Evolutionary conservation across 2,329 filamentous ascomycete genomes (phyloP).

Genomic region (Elsinoe fawcettii): DNA sequence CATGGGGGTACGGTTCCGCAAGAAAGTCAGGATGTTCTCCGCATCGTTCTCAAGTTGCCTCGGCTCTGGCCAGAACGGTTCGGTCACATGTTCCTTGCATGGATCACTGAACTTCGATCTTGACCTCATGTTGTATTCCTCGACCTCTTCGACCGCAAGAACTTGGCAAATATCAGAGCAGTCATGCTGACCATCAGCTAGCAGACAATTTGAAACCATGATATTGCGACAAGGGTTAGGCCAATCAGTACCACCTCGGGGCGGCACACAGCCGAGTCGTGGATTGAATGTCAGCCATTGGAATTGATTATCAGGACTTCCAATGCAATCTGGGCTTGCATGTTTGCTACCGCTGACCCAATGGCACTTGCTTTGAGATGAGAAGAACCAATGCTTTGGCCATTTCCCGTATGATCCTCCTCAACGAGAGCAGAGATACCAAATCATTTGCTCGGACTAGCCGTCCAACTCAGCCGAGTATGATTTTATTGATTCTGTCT

Average conservation of each 20-base stretch:
- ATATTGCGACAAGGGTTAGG: not conserved
- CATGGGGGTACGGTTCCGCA: not conserved
- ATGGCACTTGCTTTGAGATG: not conserved
- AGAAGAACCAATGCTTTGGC: not conserved
- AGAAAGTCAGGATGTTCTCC: constrained; percentile 7
- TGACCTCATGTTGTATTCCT: not conserved
- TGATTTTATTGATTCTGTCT: not conserved
- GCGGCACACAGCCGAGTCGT: not conserved
- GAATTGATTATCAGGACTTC: constrained; percentile 3
- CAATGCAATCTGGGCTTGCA: not conserved
- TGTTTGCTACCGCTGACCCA: not conserved
- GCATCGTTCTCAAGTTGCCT: constrained; percentile 7
- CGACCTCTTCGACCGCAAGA: not conserved
- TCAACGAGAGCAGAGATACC: not conserved
- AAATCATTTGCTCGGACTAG: not conserved
- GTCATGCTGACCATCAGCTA: not conserved
- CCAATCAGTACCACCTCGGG: not conserved
- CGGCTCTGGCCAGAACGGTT: constrained; percentile 1
- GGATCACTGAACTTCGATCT: no score
- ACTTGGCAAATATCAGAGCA: not conserved
- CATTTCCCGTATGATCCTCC: not conserved
- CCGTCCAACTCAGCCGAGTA: not conserved
- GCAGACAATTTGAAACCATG: not conserved
- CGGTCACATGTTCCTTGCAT: constrained; percentile 6
- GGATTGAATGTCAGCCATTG: not conserved